Base-by-base conservation (phyloP, 148 eudicot genomes). In the Vaccinium macrocarpon region DNA sequence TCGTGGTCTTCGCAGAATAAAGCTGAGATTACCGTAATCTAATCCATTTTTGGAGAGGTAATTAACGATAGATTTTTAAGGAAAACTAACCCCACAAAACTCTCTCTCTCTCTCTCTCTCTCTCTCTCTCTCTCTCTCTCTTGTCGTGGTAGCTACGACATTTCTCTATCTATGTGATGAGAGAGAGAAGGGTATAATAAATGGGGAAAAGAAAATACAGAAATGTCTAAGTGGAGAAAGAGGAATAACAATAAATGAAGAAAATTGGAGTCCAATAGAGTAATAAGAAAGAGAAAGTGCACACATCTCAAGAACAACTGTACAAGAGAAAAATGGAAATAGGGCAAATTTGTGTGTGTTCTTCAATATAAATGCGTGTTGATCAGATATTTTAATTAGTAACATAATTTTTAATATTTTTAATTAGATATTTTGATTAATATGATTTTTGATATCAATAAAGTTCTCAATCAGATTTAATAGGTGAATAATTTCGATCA, bases 301-400 rank as follows among this genome's bases (percentile, higher is more conserved):
- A 82, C 89, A 85, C 80, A 59, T 85, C 87, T 85, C 85, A 83
- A 87, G 87, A 87, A 79, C 42, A 68, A 42, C 59, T 83, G 61
- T 64, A 23, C 66, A 49, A 62, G 12, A 6, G n/a, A 42, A 38
- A 42, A 42, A 42, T 4, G 46, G 46, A 42, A 42, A 42, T 42
- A 42, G 0, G 3, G 3, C 35, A 32, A 32, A 35, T 35, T 35
- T 2, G 38, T 2, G 38, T 35, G 2, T 35, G 38, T 35, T 35
- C 2, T 35, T 35, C 38, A 35, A 35, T 35, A 35, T 35, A 35
- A 35, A 35, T 35, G 38, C 3, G 38, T 35, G 38, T 35, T 3
- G 38, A 35, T 35, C 38, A 35, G 38, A 35, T 35, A 35, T 35
- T 35, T 35, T 0, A 35, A 35, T 35, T 35, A 35, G 38, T 35